Evolutionary conservation across 495 filamentous ascomycete species (phyloP).

Genomic region (Paragyromitra xinjiangensis): DNA sequence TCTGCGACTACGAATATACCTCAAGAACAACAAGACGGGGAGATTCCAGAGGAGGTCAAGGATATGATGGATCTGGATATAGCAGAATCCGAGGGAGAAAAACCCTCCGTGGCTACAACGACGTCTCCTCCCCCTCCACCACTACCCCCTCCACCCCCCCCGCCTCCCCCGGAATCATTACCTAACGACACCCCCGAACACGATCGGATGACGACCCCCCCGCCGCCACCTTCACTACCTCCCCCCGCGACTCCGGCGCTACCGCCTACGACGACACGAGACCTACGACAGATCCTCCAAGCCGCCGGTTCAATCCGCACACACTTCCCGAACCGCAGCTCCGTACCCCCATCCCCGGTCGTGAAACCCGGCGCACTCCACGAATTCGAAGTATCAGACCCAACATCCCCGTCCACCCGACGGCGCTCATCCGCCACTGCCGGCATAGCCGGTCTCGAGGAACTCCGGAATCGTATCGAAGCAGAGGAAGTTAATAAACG

Average conservation of each 20-base stretch:
- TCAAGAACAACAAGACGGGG: not conserved
- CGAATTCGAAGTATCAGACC: constrained; percentile 41
- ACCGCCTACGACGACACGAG: not conserved
- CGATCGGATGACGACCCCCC: constrained; percentile 16
- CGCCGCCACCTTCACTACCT: not conserved
- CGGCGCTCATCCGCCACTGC: constrained; percentile 53
- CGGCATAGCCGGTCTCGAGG: constrained; percentile 55
- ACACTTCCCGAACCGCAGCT: constrained; percentile 6
- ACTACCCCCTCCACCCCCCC: not conserved
- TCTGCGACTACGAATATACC: not conserved
- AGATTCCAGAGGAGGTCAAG: not conserved
- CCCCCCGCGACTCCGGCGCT: not conserved
- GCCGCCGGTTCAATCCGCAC: constrained; percentile 22
- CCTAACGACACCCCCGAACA: constrained; percentile 11
- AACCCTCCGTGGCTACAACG: not conserved
- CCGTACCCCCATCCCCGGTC: constrained; percentile 51
- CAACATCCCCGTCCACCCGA: constrained; percentile 30
- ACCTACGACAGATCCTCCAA: constrained; percentile 32
- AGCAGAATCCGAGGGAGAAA: not conserved
- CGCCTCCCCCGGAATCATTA: not conserved
- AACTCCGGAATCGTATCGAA: constrained; percentile 49
- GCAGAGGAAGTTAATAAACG: constrained; percentile 10
- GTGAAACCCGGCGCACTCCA: constrained; percentile 53
- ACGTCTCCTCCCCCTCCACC: too few species aligned
- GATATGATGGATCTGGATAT: constrained; percentile 39